phyloP scores from a whole-genome alignment of 257 asterid genomes.

The Nyctanthes arbortristis region DNA sequence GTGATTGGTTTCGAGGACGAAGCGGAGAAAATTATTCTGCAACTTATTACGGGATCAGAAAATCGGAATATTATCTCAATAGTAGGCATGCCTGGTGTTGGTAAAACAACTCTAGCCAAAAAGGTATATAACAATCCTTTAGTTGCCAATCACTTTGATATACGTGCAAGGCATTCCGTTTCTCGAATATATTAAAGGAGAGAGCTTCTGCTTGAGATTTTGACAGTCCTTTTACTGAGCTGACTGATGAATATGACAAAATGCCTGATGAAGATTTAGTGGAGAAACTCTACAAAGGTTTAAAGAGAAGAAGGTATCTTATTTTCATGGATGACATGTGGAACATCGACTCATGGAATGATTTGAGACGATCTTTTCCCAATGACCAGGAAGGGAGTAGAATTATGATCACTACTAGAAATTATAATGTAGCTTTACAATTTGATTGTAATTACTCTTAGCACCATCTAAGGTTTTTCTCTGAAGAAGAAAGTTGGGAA shows the following conservation, averaged over 20 bases:
- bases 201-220: slow-evolving; percentile 22
- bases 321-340: slow-evolving; percentile 17
- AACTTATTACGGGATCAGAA: slow-evolving; percentile 12
- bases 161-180: slow-evolving; percentile 20
- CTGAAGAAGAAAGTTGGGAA: slow-evolving; percentile 23
- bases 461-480: background rate
- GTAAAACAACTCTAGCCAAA: slow-evolving; percentile 29
- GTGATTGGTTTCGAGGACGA: slow-evolving; percentile 31
- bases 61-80: slow-evolving; percentile 16
- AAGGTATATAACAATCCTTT: no score
- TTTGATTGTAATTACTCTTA: background rate
- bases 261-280: slow-evolving; percentile 11
- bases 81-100: slow-evolving; percentile 31
- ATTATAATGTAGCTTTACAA: background rate
- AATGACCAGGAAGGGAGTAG: slow-evolving; percentile 8
- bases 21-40: slow-evolving; percentile 14
- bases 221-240: slow-evolving; percentile 13
- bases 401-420: slow-evolving; percentile 11
- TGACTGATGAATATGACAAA: background rate
- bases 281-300: background rate
- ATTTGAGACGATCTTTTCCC: slow-evolving; percentile 9
- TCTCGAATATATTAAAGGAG: slow-evolving; percentile 16
- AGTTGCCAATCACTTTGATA: slow-evolving; percentile 15
- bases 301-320: slow-evolving; percentile 11
- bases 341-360: background rate